Base-by-base conservation (phyloP, 2,329 filamentous ascomycete genomes). In the Ilyonectria destructans region DNA sequence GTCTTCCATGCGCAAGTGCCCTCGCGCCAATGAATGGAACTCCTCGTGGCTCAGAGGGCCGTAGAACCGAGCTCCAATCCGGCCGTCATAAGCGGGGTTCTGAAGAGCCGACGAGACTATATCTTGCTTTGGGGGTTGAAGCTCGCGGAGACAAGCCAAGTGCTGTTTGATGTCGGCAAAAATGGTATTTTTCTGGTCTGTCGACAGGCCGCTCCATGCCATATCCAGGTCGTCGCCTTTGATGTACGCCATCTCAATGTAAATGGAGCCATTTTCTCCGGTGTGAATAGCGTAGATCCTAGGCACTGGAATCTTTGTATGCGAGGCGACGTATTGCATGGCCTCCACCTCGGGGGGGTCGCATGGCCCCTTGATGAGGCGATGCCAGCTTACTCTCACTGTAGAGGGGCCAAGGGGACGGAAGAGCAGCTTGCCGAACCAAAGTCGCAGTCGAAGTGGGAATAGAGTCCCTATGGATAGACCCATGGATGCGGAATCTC, bases 321-420 rank as follows among this genome's bases (percentile, higher is more conserved):
- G 67, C 52, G 52, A 35, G 43, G 75, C 71, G 59, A 80, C 62
- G 56, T 79, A 80, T 57, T 74, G 72, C 73, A 79, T 75, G 13
- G 76, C 77, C 58, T 78, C 77, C 5, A 79, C 65, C 67, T 79
- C 77, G 1, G 73, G 58, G 6, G 75, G 77, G 19, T 70, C 61
- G 60, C 75, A 77, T 70, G 77, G 77, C 64, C 77, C 76, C 62
- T 78, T 78, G 66, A 78, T 76, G 57, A 79, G 35, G 43, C 77
- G 74, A 57, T 76, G 69, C 74, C 69, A 72, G 69, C 77, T 79
- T 1, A 78, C 74, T 69, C 77, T 72, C 1, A 69, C 29, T 12
- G 61, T 62, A 8, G 15, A 45, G 23, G 60, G 62, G 17, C 54
- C 69, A 21, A 71, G 65, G n/a, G 70, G 65, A 9, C 43, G 64